These are phyloP conservation scores for Epichloe hybrida DNA, from an alignment of 2,329 filamentous ascomycete species.

Conservation along the genomic window DNA sequence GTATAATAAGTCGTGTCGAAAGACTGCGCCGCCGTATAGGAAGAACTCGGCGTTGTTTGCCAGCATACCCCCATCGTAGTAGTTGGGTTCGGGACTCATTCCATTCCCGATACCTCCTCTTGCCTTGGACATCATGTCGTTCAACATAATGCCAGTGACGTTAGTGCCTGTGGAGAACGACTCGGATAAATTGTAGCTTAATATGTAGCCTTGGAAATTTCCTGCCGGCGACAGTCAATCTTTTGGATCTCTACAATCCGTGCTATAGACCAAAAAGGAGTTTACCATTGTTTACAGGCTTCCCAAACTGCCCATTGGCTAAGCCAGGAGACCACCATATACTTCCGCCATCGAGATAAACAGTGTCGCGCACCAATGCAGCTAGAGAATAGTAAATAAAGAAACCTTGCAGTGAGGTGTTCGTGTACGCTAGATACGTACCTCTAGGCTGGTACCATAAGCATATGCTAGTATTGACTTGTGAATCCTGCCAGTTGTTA, in stretches of 20 bases:
- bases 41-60: slow-evolving; percentile 50
- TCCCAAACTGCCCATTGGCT: slow-evolving; percentile 26
- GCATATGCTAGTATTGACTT: slow-evolving; percentile 47
- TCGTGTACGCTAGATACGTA: slow-evolving; percentile 7
- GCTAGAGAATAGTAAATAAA: slow-evolving; percentile 23
- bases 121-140: slow-evolving; percentile 31
- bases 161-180: slow-evolving; percentile 41
- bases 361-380: slow-evolving; percentile 43
- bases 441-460: slow-evolving; percentile 37
- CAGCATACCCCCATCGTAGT: slow-evolving; percentile 49
- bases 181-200: slow-evolving; percentile 43
- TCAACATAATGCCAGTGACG: slow-evolving; percentile 34
- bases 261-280: slow-evolving; percentile 9
- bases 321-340: slow-evolving; percentile 39
- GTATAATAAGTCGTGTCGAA: slow-evolving; percentile 21
- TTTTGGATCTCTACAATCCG: background rate
- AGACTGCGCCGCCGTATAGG: slow-evolving; percentile 45
- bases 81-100: slow-evolving; percentile 42
- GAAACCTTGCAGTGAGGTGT: background rate
- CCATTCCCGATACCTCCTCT: slow-evolving; percentile 31
- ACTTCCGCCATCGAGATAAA: slow-evolving; percentile 52
- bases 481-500: slow-evolving; percentile 32
- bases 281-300: slow-evolving; percentile 26
- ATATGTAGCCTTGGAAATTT: slow-evolving; percentile 39
- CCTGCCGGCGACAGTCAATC: slow-evolving; percentile 22